A percentile compares a stretch with the other conserved stretches of the same genome.
Evolutionary conservation across 1,284 basidiomycete genomes (phyloP).

Genomic region (Taiwanofungus camphoratus): DNA sequence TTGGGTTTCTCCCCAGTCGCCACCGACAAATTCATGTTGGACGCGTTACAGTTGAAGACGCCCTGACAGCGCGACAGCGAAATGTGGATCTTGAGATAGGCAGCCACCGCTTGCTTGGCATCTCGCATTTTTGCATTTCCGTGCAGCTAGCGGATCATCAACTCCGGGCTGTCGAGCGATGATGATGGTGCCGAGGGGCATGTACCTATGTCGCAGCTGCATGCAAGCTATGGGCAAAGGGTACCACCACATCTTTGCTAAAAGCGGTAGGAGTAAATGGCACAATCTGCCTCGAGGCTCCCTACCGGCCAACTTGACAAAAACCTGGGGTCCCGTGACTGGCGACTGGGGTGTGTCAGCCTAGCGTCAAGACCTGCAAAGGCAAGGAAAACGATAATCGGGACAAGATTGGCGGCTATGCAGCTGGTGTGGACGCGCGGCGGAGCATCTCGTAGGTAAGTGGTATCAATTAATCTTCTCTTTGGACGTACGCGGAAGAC

Average conservation of each 20-base stretch:
- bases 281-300: conserved; percentile 20
- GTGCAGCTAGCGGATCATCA: not conserved
- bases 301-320: conserved; percentile 5
- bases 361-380: not conserved
- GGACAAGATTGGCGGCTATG: conserved; percentile 7
- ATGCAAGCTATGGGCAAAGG: conserved; percentile 20
- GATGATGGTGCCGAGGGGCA: conserved; percentile 1
- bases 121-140: not conserved
- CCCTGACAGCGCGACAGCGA: too few relatives aligned
- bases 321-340: conserved; percentile 14
- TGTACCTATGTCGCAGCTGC: not conserved
- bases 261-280: conserved; percentile 13
- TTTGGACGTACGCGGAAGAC: conserved; percentile 1
- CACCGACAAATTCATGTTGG: too few relatives aligned
- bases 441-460: not conserved
- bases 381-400: conserved; percentile 9
- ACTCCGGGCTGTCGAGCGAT: not conserved
- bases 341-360: conserved; percentile 12
- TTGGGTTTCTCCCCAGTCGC: too few relatives aligned
- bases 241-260: conserved; percentile 11
- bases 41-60: too few relatives aligned
- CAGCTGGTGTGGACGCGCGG: not conserved
- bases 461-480: not conserved
- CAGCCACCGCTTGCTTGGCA: not conserved
- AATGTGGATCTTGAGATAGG: not conserved